Base-by-base conservation (phyloP, 108 stramenopile genomes). In the Chaetoceros muelleri region DNA sequence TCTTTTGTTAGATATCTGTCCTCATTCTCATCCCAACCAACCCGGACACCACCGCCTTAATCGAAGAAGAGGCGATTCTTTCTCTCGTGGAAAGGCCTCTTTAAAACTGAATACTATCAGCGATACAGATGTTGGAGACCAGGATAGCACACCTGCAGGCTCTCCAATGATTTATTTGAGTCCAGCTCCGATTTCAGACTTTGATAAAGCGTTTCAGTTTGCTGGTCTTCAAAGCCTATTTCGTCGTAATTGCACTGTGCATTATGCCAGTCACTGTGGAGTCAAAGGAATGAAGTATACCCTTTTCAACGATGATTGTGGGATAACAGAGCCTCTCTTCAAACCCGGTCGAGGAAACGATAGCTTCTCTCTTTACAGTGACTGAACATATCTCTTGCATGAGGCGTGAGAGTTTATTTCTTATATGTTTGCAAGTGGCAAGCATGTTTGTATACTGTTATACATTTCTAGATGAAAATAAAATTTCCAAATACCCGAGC, bases 221-320 rank as follows among this genome's bases (percentile, higher is more conserved):
- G 84, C 90, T 27, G 90, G 90, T 2, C 65, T 92, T 52, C 74
- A 84, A 53, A 84, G 67, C 29, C 54, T 92, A 22, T 92, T 74
- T 65, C 75, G 90, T 49, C 72, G 86, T 40, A 71, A 79, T 28
- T 81, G 80, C 13, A 50, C 75, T 40, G 79, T 23, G 7, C 22
- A 23, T 22, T 49, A 22, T 18, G 22, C 48, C n/a, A 3, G 7
- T 23, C 48, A 49, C 13, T 5, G 5, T 40, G 34, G 34, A 5
- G 5, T 5, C 34, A 40, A 40, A 40, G 34, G 8, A 40, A 40
- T 40, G 5, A 13, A 5, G 13, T 40, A 40, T 13, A 40, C 5
- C 13, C 34, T 40, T 10, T 40, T 40, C 34, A 13, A 13, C 5
- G 34, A 13, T 10, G 34, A 40, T 5, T 40, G 5, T 40, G 34